Conservation (phyloP, 1,284 basidiomycete species). For the Volvariella surrecta region DNA sequence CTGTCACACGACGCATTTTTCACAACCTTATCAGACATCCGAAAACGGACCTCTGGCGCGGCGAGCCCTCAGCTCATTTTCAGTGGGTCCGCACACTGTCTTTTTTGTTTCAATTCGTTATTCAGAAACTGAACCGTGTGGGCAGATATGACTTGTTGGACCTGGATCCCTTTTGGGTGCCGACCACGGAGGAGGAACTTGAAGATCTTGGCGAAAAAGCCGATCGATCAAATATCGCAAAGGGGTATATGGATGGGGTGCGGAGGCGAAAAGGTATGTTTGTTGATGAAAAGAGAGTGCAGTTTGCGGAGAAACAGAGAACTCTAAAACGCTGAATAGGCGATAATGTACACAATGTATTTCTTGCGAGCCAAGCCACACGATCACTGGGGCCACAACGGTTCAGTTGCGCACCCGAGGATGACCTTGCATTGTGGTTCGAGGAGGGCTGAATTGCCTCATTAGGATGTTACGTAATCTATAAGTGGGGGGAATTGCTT, state of each 20-base stretch:
- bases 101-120: not conserved
- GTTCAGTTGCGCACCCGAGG: too few species aligned
- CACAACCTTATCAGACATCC: constrained; percentile 68
- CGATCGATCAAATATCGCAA: constrained; percentile 91
- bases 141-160: constrained; percentile 80
- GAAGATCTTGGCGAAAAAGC: constrained; percentile 97
- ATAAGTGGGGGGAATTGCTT: too few species aligned
- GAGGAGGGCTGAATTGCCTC: too few species aligned
- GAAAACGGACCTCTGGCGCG: constrained; percentile 93
- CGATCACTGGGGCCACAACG: too few species aligned
- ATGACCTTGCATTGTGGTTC: too few species aligned
- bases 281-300: constrained; percentile 87
- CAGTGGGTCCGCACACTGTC: constrained; percentile 57
- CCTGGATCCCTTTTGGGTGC: constrained; percentile 98
- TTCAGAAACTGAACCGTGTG: not conserved
- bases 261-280: constrained; percentile 93
- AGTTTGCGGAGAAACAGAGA: constrained; percentile 93
- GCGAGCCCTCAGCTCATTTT: constrained; percentile 97
- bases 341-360: constrained; percentile 4
- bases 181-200: constrained; percentile 94
- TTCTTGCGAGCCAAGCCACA: not conserved
- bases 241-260: constrained; percentile 89
- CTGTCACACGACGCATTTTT: constrained; percentile 2
- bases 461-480: too few species aligned
- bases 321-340: constrained; percentile 73